Percentiles rank a stretch among this genome's conserved stretches.
phyloP scores from a whole-genome alignment of 2,329 filamentous ascomycete genomes.

The Claviceps cyperi region DNA sequence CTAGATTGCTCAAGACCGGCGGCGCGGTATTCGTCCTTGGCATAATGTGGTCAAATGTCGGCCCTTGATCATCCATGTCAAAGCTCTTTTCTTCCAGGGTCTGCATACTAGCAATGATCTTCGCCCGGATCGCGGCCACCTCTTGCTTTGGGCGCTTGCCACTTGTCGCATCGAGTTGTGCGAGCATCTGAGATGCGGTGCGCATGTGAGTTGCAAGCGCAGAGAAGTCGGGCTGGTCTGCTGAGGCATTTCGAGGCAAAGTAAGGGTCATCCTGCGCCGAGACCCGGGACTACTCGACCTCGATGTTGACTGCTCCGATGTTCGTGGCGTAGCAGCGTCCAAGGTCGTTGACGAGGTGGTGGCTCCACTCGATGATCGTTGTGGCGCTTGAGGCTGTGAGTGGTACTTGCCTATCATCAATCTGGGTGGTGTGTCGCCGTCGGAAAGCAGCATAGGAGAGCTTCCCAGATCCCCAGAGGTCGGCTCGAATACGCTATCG shows the following conservation, averaged over 20 bases:
- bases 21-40: slow-evolving; percentile 49
- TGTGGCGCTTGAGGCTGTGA: slow-evolving; percentile 24
- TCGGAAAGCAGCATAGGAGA: slow-evolving; percentile 52
- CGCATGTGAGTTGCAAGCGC: slow-evolving; percentile 78
- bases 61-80: slow-evolving; percentile 55
- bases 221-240: slow-evolving; percentile 66
- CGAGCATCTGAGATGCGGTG: slow-evolving; percentile 74
- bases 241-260: slow-evolving; percentile 35
- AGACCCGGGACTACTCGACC: slow-evolving; percentile 51
- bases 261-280: slow-evolving; percentile 47
- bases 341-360: slow-evolving; percentile 43
- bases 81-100: slow-evolving; percentile 76
- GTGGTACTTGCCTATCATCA: slow-evolving; percentile 15
- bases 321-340: slow-evolving; percentile 52
- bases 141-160: slow-evolving; percentile 68
- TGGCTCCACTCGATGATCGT: slow-evolving; percentile 46
- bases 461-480: slow-evolving; percentile 61
- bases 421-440: slow-evolving; percentile 25
- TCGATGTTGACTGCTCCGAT: slow-evolving; percentile 52
- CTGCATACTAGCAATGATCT: slow-evolving; percentile 86
- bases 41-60: slow-evolving; percentile 73
- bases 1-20: slow-evolving; percentile 23
- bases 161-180: slow-evolving; percentile 66
- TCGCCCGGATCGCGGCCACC: slow-evolving; percentile 69
- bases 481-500: slow-evolving; percentile 76